Evolutionary conservation across 2,329 filamentous ascomycete species (phyloP).

Genomic region (Colletotrichum zoysiae): DNA sequence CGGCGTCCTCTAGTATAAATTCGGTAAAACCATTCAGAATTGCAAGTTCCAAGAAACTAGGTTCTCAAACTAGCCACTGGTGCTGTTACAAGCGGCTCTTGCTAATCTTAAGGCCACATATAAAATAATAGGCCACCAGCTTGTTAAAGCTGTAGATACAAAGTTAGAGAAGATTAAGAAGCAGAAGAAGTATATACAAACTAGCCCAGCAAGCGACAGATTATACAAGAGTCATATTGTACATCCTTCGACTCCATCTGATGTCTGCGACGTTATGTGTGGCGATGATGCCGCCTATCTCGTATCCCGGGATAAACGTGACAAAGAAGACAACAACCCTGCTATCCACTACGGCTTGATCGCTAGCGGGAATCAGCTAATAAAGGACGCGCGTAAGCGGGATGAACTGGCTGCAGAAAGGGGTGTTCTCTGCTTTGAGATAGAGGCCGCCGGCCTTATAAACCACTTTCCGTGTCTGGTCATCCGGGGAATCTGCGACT

Average conservation of each 20-base stretch:
- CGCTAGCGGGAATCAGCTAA: conserved; percentile 49
- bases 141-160: not conserved
- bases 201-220: not conserved
- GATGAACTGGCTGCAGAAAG: conserved; percentile 53
- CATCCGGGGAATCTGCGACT: conserved; percentile 51
- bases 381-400: conserved; percentile 47
- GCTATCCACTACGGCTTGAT: conserved; percentile 51
- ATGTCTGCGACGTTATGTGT: not conserved
- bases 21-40: conserved; percentile 38
- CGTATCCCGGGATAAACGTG: not conserved
- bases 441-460: no score
- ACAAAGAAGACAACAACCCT: conserved; percentile 36
- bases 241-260: not conserved
- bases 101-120: not conserved
- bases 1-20: conserved; percentile 40
- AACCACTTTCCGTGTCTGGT: conserved; percentile 35
- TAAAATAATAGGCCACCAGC: not conserved
- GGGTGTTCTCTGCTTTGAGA: conserved; percentile 45
- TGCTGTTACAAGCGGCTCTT: not conserved
- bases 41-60: conserved; percentile 16
- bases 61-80: conserved; percentile 31
- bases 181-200: not conserved
- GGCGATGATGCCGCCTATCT: not conserved
- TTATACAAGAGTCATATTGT: not conserved
- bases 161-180: not conserved